These are phyloP conservation scores for Chlorella sp. DNA, from an alignment of 139 green algal genomes.

Conservation along the genomic window DNA sequence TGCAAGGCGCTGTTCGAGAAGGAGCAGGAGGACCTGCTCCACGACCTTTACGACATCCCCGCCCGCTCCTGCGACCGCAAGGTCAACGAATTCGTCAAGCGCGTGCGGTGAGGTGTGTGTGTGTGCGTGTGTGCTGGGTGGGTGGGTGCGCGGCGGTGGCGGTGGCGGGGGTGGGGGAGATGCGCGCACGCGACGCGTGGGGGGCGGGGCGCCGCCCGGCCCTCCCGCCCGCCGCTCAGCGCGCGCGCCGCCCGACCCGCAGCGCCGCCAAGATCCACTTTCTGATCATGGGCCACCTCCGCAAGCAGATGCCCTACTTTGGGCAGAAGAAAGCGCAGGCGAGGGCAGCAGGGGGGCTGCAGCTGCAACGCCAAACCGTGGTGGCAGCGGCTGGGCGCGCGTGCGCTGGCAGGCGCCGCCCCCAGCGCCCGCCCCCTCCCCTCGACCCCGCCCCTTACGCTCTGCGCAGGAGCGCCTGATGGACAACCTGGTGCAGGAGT, in stretches of 20 bases:
- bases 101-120: slow-evolving; percentile 58
- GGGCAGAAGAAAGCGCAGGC: slow-evolving; percentile 65
- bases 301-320: slow-evolving; percentile 89
- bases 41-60: slow-evolving; percentile 93
- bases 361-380: background rate
- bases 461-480: slow-evolving; percentile 6
- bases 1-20: slow-evolving; percentile 83
- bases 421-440: too few species aligned
- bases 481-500: slow-evolving; percentile 54
- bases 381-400: too few species aligned
- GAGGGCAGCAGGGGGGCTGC: slow-evolving; percentile 25
- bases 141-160: too few species aligned
- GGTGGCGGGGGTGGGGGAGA: too few species aligned
- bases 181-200: too few species aligned
- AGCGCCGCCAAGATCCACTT: slow-evolving; percentile 89
- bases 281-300: slow-evolving; percentile 84
- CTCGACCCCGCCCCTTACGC: background rate
- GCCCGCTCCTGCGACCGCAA: slow-evolving; percentile 77
- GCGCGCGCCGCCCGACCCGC: too few species aligned
- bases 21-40: slow-evolving; percentile 89
- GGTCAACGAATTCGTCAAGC: slow-evolving; percentile 99
- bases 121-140: too few species aligned
- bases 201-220: too few species aligned
- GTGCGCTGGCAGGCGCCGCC: too few species aligned
- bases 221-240: too few species aligned